Percentiles rank a stretch among this genome's conserved stretches.
Conservation (phyloP, 177 flowering plant genomes). For the Vitis hybrid region DNA sequence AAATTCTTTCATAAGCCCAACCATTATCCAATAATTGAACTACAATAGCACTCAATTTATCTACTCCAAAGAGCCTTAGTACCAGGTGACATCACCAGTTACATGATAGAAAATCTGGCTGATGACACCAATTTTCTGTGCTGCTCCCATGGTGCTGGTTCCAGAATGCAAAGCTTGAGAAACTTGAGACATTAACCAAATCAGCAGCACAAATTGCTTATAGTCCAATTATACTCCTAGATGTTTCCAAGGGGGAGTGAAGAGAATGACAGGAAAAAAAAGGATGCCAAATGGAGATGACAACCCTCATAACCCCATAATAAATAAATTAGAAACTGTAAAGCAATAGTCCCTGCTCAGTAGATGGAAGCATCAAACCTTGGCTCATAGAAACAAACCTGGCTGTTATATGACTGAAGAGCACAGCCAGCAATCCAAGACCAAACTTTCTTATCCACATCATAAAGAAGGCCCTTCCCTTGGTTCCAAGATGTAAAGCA, state of each 20-base stretch:
- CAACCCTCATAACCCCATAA: background rate
- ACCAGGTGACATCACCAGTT: background rate
- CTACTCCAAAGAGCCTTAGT: background rate
- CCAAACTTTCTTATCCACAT: conserved; percentile 86
- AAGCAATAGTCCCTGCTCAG: conserved; percentile 25
- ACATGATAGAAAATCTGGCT: background rate
- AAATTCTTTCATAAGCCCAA: conserved; percentile 1
- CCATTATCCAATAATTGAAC: background rate
- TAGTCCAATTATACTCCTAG: background rate
- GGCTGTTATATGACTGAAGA: conserved; percentile 87
- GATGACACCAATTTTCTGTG: background rate
- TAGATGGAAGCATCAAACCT: conserved; percentile 77
- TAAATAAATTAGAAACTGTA: background rate
- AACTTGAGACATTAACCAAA: background rate
- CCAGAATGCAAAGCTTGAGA: background rate
- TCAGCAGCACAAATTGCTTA: background rate
- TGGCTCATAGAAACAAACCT: conserved; percentile 92
- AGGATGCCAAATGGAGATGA: conserved; percentile 2
- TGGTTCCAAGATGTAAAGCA: conserved; percentile 99
- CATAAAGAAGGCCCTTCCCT: conserved; percentile 87
- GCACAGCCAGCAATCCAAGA: conserved; percentile 97
- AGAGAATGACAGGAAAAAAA: background rate
- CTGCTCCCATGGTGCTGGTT: background rate
- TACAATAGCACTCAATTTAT: background rate
- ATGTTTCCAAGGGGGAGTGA: background rate